Evolutionary conservation across 1,284 basidiomycete genomes (phyloP).

Genomic region (Coniferiporia weirii): DNA sequence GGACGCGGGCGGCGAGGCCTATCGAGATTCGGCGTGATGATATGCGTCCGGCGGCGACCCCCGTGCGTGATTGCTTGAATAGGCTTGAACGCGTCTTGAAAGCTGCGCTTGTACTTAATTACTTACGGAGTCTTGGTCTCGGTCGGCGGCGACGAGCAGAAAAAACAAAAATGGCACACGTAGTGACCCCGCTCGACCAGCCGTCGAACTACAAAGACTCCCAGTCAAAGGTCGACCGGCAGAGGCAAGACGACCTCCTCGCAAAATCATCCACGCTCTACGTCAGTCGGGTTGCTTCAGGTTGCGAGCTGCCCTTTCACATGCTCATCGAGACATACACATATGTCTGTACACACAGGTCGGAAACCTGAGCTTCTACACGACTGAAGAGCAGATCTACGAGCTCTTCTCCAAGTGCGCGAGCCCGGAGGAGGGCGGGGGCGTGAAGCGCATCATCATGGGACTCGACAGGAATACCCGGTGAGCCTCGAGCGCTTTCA

Average conservation of each 20-base stretch:
- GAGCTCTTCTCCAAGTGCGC: constrained; percentile 94
- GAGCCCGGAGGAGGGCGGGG: constrained; percentile 84
- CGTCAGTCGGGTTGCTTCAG: constrained; percentile 37
- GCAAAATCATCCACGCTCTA: constrained; percentile 73
- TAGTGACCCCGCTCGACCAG: constrained; percentile 80
- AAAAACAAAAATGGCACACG: constrained; percentile 69
- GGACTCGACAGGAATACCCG: constrained; percentile 94
- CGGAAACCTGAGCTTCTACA: constrained; percentile 96
- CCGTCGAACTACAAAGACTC: constrained; percentile 96
- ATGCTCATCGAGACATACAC: background rate
- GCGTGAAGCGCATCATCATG: constrained; percentile 99
- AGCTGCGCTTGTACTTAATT: too few species aligned
- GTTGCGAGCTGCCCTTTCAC: too few species aligned
- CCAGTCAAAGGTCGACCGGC: constrained; percentile 69
- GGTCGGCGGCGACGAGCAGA: background rate
- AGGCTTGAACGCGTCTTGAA: too few species aligned
- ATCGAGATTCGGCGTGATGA: too few species aligned
- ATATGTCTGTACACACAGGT: constrained; percentile 49
- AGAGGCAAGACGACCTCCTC: constrained; percentile 65
- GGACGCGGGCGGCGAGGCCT: too few species aligned
- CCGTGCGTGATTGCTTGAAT: too few species aligned
- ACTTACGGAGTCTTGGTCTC: too few species aligned
- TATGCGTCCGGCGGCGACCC: too few species aligned
- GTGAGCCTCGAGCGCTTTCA: constrained; percentile 35
- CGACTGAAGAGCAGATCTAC: constrained; percentile 99